These are phyloP conservation scores for Cercophora newfieldiana DNA, from an alignment of 495 filamentous ascomycete species.

Conservation along the genomic window DNA sequence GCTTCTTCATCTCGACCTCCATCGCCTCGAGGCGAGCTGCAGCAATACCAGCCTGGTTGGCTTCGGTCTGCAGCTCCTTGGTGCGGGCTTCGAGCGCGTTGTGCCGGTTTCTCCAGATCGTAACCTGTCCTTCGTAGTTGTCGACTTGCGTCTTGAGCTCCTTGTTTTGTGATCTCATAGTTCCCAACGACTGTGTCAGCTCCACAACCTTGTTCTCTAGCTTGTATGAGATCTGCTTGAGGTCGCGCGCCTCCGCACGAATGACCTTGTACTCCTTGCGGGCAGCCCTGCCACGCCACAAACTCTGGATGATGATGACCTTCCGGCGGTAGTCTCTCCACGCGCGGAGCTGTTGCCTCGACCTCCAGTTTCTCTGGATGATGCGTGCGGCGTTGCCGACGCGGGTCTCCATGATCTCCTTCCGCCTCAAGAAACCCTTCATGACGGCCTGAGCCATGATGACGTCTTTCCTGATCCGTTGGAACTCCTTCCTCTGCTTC, in stretches of 20 bases:
- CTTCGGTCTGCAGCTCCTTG: slow-evolving; percentile 92
- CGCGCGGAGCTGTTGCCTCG: slow-evolving; percentile 69
- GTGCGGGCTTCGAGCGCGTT: slow-evolving; percentile 86
- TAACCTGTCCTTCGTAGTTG: slow-evolving; percentile 93
- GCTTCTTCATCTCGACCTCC: slow-evolving; percentile 89
- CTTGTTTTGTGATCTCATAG: slow-evolving; percentile 92
- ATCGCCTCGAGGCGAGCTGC: slow-evolving; percentile 83
- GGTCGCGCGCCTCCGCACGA: slow-evolving; percentile 92
- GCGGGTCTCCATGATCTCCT: slow-evolving; percentile 87
- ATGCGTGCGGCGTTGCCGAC: slow-evolving; percentile 87
- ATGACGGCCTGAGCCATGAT: slow-evolving; percentile 84
- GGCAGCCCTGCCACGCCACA: slow-evolving; percentile 87
- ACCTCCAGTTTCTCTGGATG: slow-evolving; percentile 89
- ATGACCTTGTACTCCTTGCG: slow-evolving; percentile 81
- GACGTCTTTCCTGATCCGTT: slow-evolving; percentile 73
- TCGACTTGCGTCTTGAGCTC: slow-evolving; percentile 83
- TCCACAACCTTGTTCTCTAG: slow-evolving; percentile 99
- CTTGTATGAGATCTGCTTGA: slow-evolving; percentile 99
- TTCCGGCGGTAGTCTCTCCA: slow-evolving; percentile 90
- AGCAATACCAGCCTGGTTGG: slow-evolving; percentile 95
- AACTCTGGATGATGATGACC: slow-evolving; percentile 84
- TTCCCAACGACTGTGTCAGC: slow-evolving; percentile 88
- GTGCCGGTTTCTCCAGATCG: slow-evolving; percentile 89
- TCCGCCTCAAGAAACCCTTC: slow-evolving; percentile 86
- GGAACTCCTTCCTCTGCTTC: slow-evolving; percentile 78